These are phyloP conservation scores for Auriscalpium vulgare DNA, from an alignment of 768 basidiomycete genomes.

Conservation along the genomic window DNA sequence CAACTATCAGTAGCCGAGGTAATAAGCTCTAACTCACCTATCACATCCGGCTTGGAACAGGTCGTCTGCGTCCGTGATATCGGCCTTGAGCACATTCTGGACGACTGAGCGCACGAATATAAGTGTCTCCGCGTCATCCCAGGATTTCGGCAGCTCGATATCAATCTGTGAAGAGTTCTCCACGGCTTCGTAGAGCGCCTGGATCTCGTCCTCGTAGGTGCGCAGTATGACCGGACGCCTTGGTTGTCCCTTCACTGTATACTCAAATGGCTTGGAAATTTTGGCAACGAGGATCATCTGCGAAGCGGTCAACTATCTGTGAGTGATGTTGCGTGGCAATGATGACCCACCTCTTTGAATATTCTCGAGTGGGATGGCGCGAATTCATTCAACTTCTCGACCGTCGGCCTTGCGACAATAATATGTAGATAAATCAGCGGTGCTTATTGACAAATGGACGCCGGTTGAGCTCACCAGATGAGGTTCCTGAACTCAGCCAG, in stretches of 20 bases:
- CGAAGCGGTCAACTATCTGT: not conserved
- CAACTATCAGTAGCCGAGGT: not conserved
- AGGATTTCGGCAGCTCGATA: not conserved
- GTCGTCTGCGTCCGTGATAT: slow-evolving; percentile 8
- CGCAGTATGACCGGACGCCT: slow-evolving; percentile 31
- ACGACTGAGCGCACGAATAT: slow-evolving; percentile 6
- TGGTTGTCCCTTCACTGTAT: slow-evolving; percentile 39
- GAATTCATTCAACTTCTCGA: slow-evolving; percentile 32
- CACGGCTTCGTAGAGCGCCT: slow-evolving; percentile 30
- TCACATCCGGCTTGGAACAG: slow-evolving; percentile 11
- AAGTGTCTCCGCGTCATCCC: not conserved
- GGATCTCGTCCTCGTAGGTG: slow-evolving; percentile 39
- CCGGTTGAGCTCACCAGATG: not conserved
- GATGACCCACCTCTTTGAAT: slow-evolving; percentile 33
- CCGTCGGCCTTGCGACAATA: slow-evolving; percentile 24
- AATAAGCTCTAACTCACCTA: not conserved
- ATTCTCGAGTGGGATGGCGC: slow-evolving; percentile 38
- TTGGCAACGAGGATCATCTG: slow-evolving; percentile 41
- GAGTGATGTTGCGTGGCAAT: not conserved
- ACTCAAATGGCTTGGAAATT: slow-evolving; percentile 34
- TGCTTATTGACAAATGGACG: too few species aligned
- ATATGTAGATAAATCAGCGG: too few species aligned
- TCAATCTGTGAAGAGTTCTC: not conserved
- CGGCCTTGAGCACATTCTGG: slow-evolving; percentile 1
- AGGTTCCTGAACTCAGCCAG: not conserved